Percentiles rank a stretch among this genome's conserved stretches.
Evolutionary conservation across 371 early-diverging fungal species (phyloP).

Genomic region (Actinomortierella wolfii): DNA sequence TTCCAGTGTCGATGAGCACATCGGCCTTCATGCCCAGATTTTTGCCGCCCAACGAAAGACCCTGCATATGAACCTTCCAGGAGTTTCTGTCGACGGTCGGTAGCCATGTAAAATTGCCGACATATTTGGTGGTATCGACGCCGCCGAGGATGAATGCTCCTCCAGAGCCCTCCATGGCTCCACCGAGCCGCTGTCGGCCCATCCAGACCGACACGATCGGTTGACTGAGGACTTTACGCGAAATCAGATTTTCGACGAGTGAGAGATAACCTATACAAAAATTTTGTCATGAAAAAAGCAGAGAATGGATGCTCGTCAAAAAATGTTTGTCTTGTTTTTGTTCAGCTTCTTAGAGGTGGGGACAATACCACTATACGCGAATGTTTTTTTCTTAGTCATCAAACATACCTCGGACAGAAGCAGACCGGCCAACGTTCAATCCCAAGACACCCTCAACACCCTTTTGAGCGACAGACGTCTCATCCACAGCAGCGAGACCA

Average conservation of each 20-base stretch:
- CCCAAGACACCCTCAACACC: constrained; percentile 44
- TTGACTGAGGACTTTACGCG: constrained; percentile 27
- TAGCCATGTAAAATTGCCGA: constrained; percentile 80
- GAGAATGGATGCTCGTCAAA: no score
- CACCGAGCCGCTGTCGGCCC: constrained; percentile 37
- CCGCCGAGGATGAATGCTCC: constrained; percentile 92
- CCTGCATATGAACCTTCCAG: constrained; percentile 89
- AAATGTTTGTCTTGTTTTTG: no score
- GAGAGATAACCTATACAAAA: constrained; percentile 18
- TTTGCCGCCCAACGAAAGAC: constrained; percentile 74
- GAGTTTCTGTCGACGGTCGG: constrained; percentile 85
- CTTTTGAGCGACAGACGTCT: constrained; percentile 36
- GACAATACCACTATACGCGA: neutral
- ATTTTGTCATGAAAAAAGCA: no score
- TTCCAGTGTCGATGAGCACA: constrained; percentile 80
- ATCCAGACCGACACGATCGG: constrained; percentile 44
- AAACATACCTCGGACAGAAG: constrained; percentile 18
- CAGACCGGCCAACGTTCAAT: constrained; percentile 30
- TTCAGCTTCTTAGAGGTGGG: no score
- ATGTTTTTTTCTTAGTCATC: neutral
- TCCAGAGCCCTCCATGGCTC: constrained; percentile 54
- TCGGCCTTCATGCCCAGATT: constrained; percentile 59
- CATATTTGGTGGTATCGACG: constrained; percentile 72
- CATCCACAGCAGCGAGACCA: constrained; percentile 29
- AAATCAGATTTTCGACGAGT: constrained; percentile 21